A percentile compares a stretch with the other conserved stretches of the same genome.
Evolutionary conservation across 495 filamentous ascomycete genomes (phyloP).

Genomic region (Daldinia concentrica): DNA sequence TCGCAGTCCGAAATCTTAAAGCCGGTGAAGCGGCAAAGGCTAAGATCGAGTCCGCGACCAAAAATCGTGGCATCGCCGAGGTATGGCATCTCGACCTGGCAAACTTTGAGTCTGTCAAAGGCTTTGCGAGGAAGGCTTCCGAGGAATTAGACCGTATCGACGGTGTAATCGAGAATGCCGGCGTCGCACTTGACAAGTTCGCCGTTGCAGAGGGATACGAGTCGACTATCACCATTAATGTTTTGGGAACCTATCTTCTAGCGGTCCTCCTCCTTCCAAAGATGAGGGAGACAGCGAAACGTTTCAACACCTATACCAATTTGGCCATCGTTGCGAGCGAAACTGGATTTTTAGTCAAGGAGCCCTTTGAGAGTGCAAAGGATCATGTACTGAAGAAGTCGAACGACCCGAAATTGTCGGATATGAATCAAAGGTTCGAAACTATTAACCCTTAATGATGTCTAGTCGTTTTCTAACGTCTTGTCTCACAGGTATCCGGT

Average conservation of each 20-base stretch:
- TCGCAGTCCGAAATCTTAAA: constrained; percentile 54
- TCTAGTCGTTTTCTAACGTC: not conserved
- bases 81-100: constrained; percentile 63
- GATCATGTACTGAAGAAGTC: not conserved
- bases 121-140: constrained; percentile 52
- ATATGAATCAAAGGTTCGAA: not conserved
- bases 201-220: constrained; percentile 48
- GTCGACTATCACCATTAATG: constrained; percentile 55
- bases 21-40: constrained; percentile 55
- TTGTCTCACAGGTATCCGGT: not conserved
- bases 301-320: not conserved
- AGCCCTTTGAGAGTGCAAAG: not conserved
- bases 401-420: not conserved
- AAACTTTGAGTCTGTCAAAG: constrained; percentile 48
- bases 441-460: not conserved
- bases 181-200: constrained; percentile 42
- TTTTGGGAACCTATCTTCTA: constrained; percentile 56
- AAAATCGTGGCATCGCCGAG: constrained; percentile 23
- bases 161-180: constrained; percentile 60
- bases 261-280: constrained; percentile 20
- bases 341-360: not conserved
- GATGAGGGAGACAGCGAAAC: not conserved
- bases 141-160: constrained; percentile 52
- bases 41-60: constrained; percentile 39
- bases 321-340: not conserved